Conservation (phyloP, 1,284 basidiomycete species). For the Melampsora larici-populina region DNA sequence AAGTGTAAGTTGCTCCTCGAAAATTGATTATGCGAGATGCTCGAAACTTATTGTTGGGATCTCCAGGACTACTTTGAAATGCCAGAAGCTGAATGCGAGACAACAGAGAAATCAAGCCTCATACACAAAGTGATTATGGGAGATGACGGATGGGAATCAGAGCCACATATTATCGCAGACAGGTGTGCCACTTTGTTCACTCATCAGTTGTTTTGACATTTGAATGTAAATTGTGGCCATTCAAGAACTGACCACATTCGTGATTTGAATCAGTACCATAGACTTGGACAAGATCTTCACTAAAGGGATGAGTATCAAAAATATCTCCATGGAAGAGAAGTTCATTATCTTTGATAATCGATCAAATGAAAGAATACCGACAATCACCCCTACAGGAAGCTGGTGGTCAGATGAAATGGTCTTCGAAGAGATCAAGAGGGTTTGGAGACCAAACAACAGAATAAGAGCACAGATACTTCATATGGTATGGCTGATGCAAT, state of each 20-base stretch:
- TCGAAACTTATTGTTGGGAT: background rate
- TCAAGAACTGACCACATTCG: background rate
- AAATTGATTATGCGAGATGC: background rate
- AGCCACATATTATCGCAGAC: background rate
- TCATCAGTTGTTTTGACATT: too few species aligned
- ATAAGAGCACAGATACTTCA: background rate
- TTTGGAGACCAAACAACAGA: conserved; percentile 7
- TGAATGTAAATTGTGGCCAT: too few species aligned
- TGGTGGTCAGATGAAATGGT: conserved; percentile 8
- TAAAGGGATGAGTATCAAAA: conserved; percentile 1
- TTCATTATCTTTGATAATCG: background rate
- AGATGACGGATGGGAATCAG: background rate
- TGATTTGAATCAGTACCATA: background rate
- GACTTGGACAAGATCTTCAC: background rate
- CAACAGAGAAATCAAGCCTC: background rate
- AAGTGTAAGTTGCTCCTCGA: background rate
- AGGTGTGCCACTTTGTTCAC: background rate
- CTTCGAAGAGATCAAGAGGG: background rate
- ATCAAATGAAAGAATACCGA: background rate
- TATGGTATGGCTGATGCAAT: conserved; percentile 7
- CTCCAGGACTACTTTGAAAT: background rate
- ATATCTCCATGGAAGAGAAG: background rate
- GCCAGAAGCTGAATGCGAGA: background rate
- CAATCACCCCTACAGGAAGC: background rate
- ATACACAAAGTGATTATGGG: background rate